Percentiles rank a stretch among this genome's conserved stretches.
These are phyloP conservation scores for Kwoniella sp. DNA, from an alignment of 768 basidiomycete genomes.

Conservation along the genomic window DNA sequence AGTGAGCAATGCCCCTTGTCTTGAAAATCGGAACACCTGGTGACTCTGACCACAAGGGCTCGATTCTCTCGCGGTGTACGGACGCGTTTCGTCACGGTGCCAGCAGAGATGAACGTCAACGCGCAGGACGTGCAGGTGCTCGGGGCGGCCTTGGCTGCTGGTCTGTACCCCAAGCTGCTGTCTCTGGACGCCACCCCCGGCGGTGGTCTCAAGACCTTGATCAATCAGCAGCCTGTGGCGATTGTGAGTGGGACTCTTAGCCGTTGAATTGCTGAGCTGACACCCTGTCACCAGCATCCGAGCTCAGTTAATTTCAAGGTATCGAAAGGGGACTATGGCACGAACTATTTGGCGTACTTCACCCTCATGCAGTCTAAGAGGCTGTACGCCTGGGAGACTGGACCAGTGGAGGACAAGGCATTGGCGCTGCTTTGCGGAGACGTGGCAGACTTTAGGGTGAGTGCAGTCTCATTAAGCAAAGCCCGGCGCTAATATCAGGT, in stretches of 20 bases:
- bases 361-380: slow-evolving; percentile 94
- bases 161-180: slow-evolving; percentile 86
- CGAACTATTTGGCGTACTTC: slow-evolving; percentile 74
- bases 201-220: slow-evolving; percentile 69
- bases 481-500: slow-evolving; percentile 5
- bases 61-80: slow-evolving; percentile 66
- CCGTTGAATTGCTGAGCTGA: not conserved
- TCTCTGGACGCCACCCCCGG: slow-evolving; percentile 58
- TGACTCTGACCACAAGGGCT: slow-evolving; percentile 54
- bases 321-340: slow-evolving; percentile 65
- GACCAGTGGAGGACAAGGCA: slow-evolving; percentile 77
- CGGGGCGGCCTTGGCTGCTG: slow-evolving; percentile 76
- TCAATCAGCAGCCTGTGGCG: slow-evolving; percentile 69
- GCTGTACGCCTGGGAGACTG: slow-evolving; percentile 71
- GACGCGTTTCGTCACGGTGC: slow-evolving; percentile 71
- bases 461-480: slow-evolving; percentile 14
- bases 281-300: slow-evolving; percentile 58
- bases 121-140: slow-evolving; percentile 61
- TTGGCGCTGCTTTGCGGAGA: slow-evolving; percentile 84
- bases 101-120: slow-evolving; percentile 66
- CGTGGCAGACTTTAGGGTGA: slow-evolving; percentile 71
- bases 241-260: slow-evolving; percentile 52
- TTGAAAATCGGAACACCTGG: not conserved
- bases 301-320: slow-evolving; percentile 81
- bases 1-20: slow-evolving; percentile 52